Conservation (phyloP, 345 rosid genomes). For the Brassica nigra region DNA sequence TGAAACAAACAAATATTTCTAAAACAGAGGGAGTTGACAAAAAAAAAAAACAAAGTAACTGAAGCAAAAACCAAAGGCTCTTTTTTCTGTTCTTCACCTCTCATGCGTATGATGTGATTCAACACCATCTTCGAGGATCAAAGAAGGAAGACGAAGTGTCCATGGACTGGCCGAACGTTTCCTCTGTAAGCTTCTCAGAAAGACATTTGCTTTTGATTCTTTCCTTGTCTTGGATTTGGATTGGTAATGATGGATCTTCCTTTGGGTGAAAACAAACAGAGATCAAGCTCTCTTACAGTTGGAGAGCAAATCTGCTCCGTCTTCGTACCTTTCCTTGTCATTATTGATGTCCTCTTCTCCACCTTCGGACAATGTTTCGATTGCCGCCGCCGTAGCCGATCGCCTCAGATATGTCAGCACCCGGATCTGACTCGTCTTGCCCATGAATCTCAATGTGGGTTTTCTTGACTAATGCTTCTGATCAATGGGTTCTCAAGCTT, state of each 20-base stretch:
- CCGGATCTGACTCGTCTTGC: slow-evolving; percentile 62
- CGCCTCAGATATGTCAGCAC: slow-evolving; percentile 14
- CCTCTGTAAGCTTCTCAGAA: slow-evolving; percentile 26
- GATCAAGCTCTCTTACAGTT: slow-evolving; percentile 55
- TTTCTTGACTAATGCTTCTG: neutral
- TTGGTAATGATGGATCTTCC: neutral
- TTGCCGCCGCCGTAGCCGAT: slow-evolving; percentile 12
- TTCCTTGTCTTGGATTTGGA: neutral
- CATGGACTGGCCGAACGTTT: slow-evolving; percentile 33
- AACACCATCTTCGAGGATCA: neutral
- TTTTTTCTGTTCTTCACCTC: neutral
- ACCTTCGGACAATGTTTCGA: slow-evolving; percentile 56
- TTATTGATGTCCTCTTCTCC: slow-evolving; percentile 51
- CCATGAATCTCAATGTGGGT: slow-evolving; percentile 57
- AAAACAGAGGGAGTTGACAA: neutral
- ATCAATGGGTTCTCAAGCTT: neutral
- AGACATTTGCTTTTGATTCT: neutral
- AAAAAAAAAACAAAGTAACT: neutral
- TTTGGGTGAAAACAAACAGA: slow-evolving; percentile 34
- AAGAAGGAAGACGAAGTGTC: neutral
- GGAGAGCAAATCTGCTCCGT: slow-evolving; percentile 72
- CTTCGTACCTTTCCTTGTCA: slow-evolving; percentile 56
- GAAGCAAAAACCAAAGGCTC: neutral
- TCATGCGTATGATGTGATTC: neutral
- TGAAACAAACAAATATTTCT: too few relatives aligned